Evolutionary conservation across 2,329 filamentous ascomycete species (phyloP), one percentile per base, ranked within the genome.

Genomic region (Lachnellula cervina): DNA sequence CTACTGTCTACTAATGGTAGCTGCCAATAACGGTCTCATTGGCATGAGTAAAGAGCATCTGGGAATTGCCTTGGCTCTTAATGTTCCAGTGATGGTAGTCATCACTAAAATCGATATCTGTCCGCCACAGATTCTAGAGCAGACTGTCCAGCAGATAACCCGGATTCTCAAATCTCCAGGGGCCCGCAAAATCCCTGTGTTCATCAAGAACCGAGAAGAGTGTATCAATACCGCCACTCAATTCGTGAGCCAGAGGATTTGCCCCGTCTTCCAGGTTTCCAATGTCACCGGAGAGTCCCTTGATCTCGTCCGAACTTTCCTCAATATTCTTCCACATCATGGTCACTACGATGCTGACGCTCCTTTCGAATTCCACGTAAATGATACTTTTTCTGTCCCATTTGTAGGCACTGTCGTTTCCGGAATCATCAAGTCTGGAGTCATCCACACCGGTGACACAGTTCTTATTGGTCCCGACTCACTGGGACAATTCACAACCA

Each of bases 101-200:
- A 86, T 97, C 60, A 99, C 93, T 72, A 99, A 97, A 77, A 96
- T 97, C 62, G 94, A 97, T 70, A 97, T 97, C 54, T 97, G 94
- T 71, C 94, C 94, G 21, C 91, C 93, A 1, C 89, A 97, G 62
- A 97, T 99, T 67, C 78, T 99, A 23, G 85, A 96, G 73, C 88
- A 97, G 76, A 99, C 94, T 21, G 85, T 97, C 46, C 88, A 85
- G 11, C 93, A 97, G 71, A 83, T 99, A 60, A 93, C 86, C 52
- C 89, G 92, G 68, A 97, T 99, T 51, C 79, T 99, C 62, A 96
- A 96, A 72, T 95, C 89, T 54, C 92, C 92, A 0, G 94, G 91
- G 3, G 94, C 94, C 3, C 82, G 89, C 40, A 99, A 99, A 74
- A 95, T 99, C 38, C 94, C 94, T 2, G 89, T 97, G 42, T 96